Conservation (phyloP, 495 filamentous ascomycete species). For the Penicillium antarcticum region DNA sequence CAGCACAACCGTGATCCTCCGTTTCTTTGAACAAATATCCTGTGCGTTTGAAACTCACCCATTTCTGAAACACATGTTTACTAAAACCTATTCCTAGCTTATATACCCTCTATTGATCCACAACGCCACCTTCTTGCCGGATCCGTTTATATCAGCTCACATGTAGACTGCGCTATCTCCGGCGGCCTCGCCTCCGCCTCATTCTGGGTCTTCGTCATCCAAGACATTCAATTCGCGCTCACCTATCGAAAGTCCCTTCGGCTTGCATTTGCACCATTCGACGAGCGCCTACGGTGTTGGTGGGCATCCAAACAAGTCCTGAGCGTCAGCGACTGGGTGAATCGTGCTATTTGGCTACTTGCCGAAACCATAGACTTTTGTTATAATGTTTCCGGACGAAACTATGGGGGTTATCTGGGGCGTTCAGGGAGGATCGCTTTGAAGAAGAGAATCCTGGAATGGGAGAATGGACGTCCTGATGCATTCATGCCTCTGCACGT, state of each 20-base stretch:
- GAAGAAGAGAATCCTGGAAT: constrained; percentile 26
- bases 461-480: constrained; percentile 31
- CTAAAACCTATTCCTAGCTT: background rate
- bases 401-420: constrained; percentile 15
- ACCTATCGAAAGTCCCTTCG: constrained; percentile 38
- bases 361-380: constrained; percentile 40
- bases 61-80: background rate
- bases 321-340: constrained; percentile 39
- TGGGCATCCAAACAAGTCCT: constrained; percentile 27
- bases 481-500: constrained; percentile 35
- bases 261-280: constrained; percentile 33
- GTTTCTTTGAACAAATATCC: constrained; percentile 43
- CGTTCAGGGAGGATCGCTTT: constrained; percentile 19
- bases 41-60: constrained; percentile 21
- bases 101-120: constrained; percentile 25
- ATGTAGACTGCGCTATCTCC: constrained; percentile 37
- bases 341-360: constrained; percentile 37
- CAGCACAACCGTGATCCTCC: constrained; percentile 38
- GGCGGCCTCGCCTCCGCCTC: constrained; percentile 38
- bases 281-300: constrained; percentile 29
- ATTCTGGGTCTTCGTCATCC: constrained; percentile 44
- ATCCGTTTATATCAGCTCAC: constrained; percentile 41
- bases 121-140: constrained; percentile 41
- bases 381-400: constrained; percentile 24
- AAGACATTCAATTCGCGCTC: constrained; percentile 42